A percentile compares a stretch with the other conserved stretches of the same genome.
Evolutionary conservation across 345 rosid genomes (phyloP).

Genomic region (Turritis glabra): DNA sequence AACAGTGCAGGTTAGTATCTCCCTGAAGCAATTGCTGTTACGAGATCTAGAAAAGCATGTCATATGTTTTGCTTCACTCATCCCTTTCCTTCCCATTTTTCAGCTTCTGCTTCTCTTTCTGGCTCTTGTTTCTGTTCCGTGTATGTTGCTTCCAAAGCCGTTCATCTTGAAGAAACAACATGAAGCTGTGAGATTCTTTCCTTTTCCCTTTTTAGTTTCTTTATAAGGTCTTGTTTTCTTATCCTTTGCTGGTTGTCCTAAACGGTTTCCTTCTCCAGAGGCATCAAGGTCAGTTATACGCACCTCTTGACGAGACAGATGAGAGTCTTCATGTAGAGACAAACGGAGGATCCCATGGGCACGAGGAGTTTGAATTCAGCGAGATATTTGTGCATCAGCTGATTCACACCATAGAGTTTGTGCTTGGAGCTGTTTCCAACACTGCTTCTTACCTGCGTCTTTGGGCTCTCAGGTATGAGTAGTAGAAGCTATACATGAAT

Average conservation of each 20-base stretch:
- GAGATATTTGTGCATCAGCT: conserved; percentile 95
- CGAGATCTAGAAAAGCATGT: conserved; percentile 2
- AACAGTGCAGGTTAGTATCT: conserved; percentile 59
- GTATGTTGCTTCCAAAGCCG: conserved; percentile 97
- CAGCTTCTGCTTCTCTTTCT: conserved; percentile 76
- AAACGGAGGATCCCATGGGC: conserved; percentile 56
- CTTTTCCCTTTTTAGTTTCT: not conserved
- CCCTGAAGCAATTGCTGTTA: conserved; percentile 7
- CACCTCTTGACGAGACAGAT: conserved; percentile 60
- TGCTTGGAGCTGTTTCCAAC: conserved; percentile 96
- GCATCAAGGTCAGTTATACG: conserved; percentile 80
- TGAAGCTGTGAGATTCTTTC: conserved; percentile 48
- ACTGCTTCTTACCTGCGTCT: conserved; percentile 94
- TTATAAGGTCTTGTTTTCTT: not conserved
- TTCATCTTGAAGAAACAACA: conserved; percentile 89
- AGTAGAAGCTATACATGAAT: not conserved
- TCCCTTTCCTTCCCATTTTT: not conserved
- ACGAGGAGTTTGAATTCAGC: conserved; percentile 92
- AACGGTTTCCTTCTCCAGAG: conserved; percentile 46
- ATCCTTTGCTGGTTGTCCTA: not conserved
- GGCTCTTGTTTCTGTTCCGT: conserved; percentile 91
- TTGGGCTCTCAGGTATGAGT: conserved; percentile 87
- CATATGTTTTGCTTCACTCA: not conserved
- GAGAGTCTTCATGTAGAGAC: conserved; percentile 69
- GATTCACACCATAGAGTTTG: conserved; percentile 96